Evolutionary conservation across 2,329 filamentous ascomycete genomes (phyloP), one percentile per base, ranked within the genome.

Genomic region (Trichoderma atrobrunneum): DNA sequence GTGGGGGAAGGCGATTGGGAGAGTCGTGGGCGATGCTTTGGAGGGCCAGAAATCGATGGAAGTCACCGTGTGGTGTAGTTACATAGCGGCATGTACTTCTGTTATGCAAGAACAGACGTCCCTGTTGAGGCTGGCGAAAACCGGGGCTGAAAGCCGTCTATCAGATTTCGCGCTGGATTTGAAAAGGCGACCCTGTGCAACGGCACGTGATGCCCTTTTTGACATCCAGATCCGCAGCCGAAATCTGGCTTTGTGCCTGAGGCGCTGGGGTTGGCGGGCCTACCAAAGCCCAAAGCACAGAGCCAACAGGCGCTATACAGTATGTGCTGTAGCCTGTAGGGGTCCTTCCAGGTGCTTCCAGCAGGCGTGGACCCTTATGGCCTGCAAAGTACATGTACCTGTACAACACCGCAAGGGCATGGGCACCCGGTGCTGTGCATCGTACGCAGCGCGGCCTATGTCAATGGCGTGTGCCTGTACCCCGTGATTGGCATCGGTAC

Each of bases 1-100:
- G 70, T 62, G 56, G 36, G 36, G 64, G 60, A 62, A 14, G 68
- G 65, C 7, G 67, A n/a, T 34, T 61, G 63, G 56, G 64, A 57
- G 57, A 26, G 64, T 63, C 21, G 60, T 34, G 24, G 48, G 63
- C 54, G 70, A 73, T 66, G 70, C 63, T 67, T 66, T 62, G 56
- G 34, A 62, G 51, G 39, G 65, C 70, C 36, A 61, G 70, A 66
- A 65, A 34, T 69, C 60, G 74, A 75, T 75, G 70, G 75, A 82
- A 80, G 80, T 82, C 79, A 80, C 80, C 77, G 72, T 77, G 63
- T 69, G 75, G 79, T 78, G 78, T 73, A 77, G 74, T 77, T 80
- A 76, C 77, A 79, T 78, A 76, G 77, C 76, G 77, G 59, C 75
- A 71, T 78, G 78, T 80, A 80, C 79, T 76, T 79, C 76, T 75